Evolutionary conservation across 108 stramenopile genomes (phyloP), one percentile per base, ranked within the genome.

Genomic region (Nannochloropsis oceanica): DNA sequence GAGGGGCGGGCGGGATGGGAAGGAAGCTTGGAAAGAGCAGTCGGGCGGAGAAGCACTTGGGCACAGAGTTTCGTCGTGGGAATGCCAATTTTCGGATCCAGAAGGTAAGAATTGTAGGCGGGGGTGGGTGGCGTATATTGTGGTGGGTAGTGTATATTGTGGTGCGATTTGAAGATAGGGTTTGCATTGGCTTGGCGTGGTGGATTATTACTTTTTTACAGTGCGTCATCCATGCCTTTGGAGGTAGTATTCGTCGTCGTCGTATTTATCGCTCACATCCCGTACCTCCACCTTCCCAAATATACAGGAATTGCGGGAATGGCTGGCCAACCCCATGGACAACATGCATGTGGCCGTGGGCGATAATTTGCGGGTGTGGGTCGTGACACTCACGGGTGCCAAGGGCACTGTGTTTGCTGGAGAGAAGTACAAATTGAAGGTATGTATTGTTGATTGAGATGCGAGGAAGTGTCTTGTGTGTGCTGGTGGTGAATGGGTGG

Each of bases 321-420:
- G 22, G 25, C 44, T 43, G 18, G 24, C 83, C 0, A 43, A 25
- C 43, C 43, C 12, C 83, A 43, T 25, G 22, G 43, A 34, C 42
- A 43, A 43, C n/a, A 14, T 25, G 42, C 84, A 24, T 82, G 81
- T 87, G 22, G 26, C 84, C 42, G 86, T 87, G 27, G 83, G 94
- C n/a, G 92, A 93, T 81, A 95, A 95, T 81, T 88, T 95, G 11
- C 93, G 95, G 44, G 88, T 95, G n/a, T 97, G 96, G 96, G 92
- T 96, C 81, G 92, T 96, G 43, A 95, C 96, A 44, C 92, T 96
- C 85, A 87, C 85, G 43, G 95, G 95, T 50, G 93, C 95, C 34
- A 91, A 93, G 14, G 92, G 91, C 43, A 93, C 94, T 42, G 92
- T 96, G 27, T 98, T 95, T 85, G 94, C 93, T 27, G 96, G 96